A percentile compares a stretch with the other conserved stretches of the same genome.
phyloP scores from a whole-genome alignment of 2,329 filamentous ascomycete genomes.

The Trichoderma sp. region DNA sequence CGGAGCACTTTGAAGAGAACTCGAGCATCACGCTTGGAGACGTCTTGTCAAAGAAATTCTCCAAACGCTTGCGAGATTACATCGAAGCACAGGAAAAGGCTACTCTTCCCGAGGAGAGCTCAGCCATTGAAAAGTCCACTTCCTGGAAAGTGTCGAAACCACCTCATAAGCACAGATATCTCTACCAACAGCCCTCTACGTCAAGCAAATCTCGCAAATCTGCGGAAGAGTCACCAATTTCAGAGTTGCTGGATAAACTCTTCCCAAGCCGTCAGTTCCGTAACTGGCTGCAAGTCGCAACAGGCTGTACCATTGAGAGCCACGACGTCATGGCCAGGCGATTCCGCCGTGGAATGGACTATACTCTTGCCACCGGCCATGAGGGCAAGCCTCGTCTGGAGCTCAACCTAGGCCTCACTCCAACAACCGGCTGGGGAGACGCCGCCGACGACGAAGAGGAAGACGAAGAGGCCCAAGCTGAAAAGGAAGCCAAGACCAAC shows the following conservation, averaged over 20 bases:
- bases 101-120: conserved; percentile 47
- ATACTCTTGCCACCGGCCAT: conserved; percentile 88
- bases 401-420: conserved; percentile 83
- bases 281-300: conserved; percentile 85
- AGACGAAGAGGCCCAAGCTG: conserved; percentile 35
- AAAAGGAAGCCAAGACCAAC: conserved; percentile 35
- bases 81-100: conserved; percentile 65
- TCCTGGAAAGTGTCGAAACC: conserved; percentile 78
- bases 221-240: conserved; percentile 59
- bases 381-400: conserved; percentile 78
- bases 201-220: conserved; percentile 39
- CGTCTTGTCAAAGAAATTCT: conserved; percentile 78
- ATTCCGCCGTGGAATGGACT: conserved; percentile 85
- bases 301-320: conserved; percentile 70
- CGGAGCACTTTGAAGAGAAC: conserved; percentile 76
- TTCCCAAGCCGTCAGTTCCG: conserved; percentile 84
- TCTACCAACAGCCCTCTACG: conserved; percentile 67
- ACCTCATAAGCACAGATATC: conserved; percentile 92
- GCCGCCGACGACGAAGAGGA: conserved; percentile 55
- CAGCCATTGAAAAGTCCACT: conserved; percentile 58
- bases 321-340: conserved; percentile 80
- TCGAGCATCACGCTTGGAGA: conserved; percentile 80
- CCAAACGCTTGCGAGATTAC: conserved; percentile 68
- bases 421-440: conserved; percentile 80
- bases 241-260: conserved; percentile 77